phyloP scores from a whole-genome alignment of 345 rosid species.

The Eucalyptus tenuipes region DNA sequence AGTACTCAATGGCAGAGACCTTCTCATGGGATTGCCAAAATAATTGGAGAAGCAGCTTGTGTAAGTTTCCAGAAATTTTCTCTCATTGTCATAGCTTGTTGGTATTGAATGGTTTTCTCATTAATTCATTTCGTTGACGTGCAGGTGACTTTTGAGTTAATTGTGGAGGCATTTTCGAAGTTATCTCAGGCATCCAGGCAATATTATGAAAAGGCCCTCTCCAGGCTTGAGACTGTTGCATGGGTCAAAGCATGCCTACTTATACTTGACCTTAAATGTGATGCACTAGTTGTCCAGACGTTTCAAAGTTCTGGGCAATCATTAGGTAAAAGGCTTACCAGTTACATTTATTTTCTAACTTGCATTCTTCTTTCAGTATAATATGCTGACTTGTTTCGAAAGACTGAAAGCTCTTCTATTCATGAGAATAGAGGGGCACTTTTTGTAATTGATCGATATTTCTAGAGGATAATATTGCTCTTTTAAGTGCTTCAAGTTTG shows the following conservation, averaged over 20 bases:
- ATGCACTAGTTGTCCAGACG: constrained; percentile 46
- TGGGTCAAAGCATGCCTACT: constrained; percentile 55
- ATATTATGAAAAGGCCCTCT: constrained; percentile 42
- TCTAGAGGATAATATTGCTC: not conserved
- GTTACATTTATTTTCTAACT: not conserved
- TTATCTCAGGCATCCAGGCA: constrained; percentile 37
- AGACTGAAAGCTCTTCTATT: not conserved
- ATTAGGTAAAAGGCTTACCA: constrained; percentile 28
- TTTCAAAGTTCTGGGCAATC: constrained; percentile 39
- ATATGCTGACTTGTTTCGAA: not conserved
- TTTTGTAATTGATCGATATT: too few species aligned
- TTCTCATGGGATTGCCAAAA: not conserved
- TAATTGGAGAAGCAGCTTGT: not conserved
- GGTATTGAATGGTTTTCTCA: not conserved
- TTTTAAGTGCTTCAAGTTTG: not conserved
- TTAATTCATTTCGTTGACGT: constrained; percentile 2
- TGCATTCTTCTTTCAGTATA: not conserved
- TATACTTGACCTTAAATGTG: constrained; percentile 74
- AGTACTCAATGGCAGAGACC: not conserved
- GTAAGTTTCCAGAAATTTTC: not conserved
- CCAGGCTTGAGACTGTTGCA: constrained; percentile 53
- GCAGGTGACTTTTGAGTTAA: constrained; percentile 54
- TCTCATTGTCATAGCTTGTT: not conserved
- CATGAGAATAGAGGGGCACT: not conserved
- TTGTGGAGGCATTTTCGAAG: constrained; percentile 39